phyloP scores from a whole-genome alignment of 2,329 filamentous ascomycete genomes.

The Apiospora marii region DNA sequence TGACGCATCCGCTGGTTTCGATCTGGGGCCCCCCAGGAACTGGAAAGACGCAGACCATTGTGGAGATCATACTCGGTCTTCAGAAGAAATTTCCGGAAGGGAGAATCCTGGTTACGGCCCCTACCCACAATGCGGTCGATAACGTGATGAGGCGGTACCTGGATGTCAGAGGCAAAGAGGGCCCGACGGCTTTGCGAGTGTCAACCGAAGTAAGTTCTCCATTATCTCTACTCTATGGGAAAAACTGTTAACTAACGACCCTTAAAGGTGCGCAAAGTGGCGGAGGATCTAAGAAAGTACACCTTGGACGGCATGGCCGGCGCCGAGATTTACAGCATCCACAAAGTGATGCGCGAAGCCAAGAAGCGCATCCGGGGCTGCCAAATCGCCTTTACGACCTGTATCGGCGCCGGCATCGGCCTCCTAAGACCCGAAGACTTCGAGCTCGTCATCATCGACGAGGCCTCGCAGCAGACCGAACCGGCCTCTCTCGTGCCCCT shows the following conservation, averaged over 20 bases:
- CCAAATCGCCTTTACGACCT: slow-evolving; percentile 53
- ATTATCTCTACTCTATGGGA: too few species aligned
- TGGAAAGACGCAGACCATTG: slow-evolving; percentile 53
- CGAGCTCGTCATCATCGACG: slow-evolving; percentile 52
- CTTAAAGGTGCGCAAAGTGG: slow-evolving; percentile 44
- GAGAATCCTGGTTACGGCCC: slow-evolving; percentile 49
- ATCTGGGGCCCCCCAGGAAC: slow-evolving; percentile 56
- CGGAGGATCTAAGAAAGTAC: slow-evolving; percentile 43
- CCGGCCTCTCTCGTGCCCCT: slow-evolving; percentile 49
- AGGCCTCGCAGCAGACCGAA: slow-evolving; percentile 57
- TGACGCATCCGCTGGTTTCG: slow-evolving; percentile 45
- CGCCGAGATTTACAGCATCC: slow-evolving; percentile 38
- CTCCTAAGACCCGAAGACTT: slow-evolving; percentile 47
- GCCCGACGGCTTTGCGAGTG: neutral
- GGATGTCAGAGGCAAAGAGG: neutral
- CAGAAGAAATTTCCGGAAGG: slow-evolving; percentile 35
- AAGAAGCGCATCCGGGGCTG: slow-evolving; percentile 46
- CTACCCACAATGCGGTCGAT: slow-evolving; percentile 55
- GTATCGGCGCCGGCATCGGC: slow-evolving; percentile 50
- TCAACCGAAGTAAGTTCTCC: neutral
- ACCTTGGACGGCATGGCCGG: slow-evolving; percentile 46
- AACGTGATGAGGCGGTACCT: slow-evolving; percentile 50
- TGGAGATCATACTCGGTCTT: slow-evolving; percentile 47
- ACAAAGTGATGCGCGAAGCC: slow-evolving; percentile 45
- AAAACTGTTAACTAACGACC: neutral